Conservation (phyloP, 805 yeast genomes). For the Lipomyces mesembrius region DNA sequence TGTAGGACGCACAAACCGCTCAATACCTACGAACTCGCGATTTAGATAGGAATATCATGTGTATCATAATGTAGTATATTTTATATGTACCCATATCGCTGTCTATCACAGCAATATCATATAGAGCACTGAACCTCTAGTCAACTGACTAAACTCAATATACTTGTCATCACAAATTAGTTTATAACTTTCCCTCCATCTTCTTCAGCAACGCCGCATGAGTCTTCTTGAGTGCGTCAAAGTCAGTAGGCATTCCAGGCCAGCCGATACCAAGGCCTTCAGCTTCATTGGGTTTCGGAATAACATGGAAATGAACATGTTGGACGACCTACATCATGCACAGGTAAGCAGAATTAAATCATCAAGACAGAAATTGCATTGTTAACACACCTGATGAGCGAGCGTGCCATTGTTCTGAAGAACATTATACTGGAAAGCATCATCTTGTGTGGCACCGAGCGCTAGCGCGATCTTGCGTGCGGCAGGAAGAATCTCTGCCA, state of each 20-base stretch:
- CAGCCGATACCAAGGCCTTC: conserved; percentile 89
- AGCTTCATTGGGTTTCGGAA: conserved; percentile 76
- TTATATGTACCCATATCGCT: not conserved
- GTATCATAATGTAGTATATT: not conserved
- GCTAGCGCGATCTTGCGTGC: conserved; percentile 84
- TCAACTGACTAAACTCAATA: not conserved
- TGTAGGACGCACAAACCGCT: conserved; percentile 10
- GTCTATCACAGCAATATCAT: not conserved
- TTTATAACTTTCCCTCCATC: conserved; percentile 26
- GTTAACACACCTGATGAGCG: conserved; percentile 72
- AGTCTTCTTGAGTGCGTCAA: conserved; percentile 67
- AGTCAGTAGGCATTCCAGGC: conserved; percentile 86
- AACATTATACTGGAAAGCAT: conserved; percentile 76
- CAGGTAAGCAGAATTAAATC: not conserved
- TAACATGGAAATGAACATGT: conserved; percentile 95
- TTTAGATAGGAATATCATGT: not conserved
- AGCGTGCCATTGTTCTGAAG: conserved; percentile 89
- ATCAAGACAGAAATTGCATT: not conserved
- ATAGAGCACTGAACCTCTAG: not conserved
- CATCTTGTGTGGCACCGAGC: conserved; percentile 58
- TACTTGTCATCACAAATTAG: not conserved
- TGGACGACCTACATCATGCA: conserved; percentile 61
- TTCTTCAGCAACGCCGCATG: conserved; percentile 64
- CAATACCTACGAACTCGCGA: conserved; percentile 25
- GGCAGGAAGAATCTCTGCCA: conserved; percentile 83